phyloP scores from a whole-genome alignment of 108 stramenopile genomes.

The Nitzschia putrida region DNA sequence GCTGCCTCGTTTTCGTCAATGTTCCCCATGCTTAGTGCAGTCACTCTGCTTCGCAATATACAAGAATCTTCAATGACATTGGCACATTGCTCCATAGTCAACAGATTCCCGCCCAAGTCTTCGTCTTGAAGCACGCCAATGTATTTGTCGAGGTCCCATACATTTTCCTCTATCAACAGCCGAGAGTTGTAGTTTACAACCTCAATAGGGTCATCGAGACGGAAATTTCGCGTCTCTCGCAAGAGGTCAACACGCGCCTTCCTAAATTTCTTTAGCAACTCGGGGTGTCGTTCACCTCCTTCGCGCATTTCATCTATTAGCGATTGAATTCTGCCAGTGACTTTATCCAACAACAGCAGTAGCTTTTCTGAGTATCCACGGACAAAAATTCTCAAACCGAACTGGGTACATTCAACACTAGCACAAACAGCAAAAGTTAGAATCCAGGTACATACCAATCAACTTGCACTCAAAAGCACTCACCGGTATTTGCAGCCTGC shows the following conservation, averaged over 20 bases:
- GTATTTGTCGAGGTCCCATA: conserved; percentile 82
- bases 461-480: not conserved
- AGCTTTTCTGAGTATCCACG: conserved; percentile 86
- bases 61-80: conserved; percentile 64
- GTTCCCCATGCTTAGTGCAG: conserved; percentile 83
- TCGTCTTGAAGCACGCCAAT: conserved; percentile 80
- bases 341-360: conserved; percentile 71
- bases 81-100: conserved; percentile 86
- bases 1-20: conserved; percentile 70
- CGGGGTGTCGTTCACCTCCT: conserved; percentile 66
- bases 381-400: conserved; percentile 70
- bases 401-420: conserved; percentile 59
- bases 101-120: conserved; percentile 59
- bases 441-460: not conserved
- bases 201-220: conserved; percentile 80
- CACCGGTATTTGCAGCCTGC: conserved; percentile 78
- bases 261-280: conserved; percentile 53
- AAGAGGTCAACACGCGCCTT: conserved; percentile 75
- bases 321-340: conserved; percentile 72
- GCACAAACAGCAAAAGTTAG: not conserved
- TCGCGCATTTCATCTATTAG: conserved; percentile 83
- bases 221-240: conserved; percentile 84
- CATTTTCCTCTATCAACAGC: conserved; percentile 74
- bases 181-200: conserved; percentile 81
- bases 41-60: conserved; percentile 60